Percentiles rank a stretch among this genome's conserved stretches.
These are phyloP conservation scores for Sherardia arvensis DNA, from an alignment of 257 asterid genomes.

Conservation along the genomic window DNA sequence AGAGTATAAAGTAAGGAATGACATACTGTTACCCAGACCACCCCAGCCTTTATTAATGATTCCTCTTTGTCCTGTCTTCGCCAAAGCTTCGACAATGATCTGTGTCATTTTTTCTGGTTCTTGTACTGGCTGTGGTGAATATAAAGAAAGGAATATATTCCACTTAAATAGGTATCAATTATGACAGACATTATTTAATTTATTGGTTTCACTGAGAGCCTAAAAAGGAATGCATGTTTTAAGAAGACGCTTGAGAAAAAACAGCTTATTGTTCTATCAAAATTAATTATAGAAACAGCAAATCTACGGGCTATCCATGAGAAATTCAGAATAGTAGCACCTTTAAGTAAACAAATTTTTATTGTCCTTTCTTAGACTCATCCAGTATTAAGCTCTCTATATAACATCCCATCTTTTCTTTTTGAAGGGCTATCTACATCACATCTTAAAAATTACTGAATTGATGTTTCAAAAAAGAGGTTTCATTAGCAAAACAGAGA, in stretches of 20 bases:
- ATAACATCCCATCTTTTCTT: no score
- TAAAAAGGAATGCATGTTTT: not conserved
- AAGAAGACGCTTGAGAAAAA: not conserved
- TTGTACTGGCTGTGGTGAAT: constrained; percentile 58
- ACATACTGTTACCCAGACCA: constrained; percentile 72
- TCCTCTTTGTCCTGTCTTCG: constrained; percentile 74
- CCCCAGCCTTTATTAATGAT: constrained; percentile 98
- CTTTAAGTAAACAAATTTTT: not conserved
- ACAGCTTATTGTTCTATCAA: not conserved
- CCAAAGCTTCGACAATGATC: constrained; percentile 71
- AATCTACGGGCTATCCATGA: not conserved
- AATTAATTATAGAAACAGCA: not conserved
- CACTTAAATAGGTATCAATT: not conserved
- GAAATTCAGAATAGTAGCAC: not conserved
- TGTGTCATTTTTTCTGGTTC: constrained; percentile 82
- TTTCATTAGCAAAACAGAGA: not conserved
- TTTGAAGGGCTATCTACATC: not conserved
- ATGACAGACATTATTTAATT: not conserved
- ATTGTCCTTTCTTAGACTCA: not conserved
- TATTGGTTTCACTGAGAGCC: not conserved
- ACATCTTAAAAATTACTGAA: not conserved
- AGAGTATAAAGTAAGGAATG: constrained; percentile 6
- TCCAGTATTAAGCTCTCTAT: not conserved
- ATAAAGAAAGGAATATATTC: not conserved
- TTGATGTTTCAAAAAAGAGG: not conserved